phyloP scores from a whole-genome alignment of 2,329 filamentous ascomycete species.

The Tolypocladium guangdongense region DNA sequence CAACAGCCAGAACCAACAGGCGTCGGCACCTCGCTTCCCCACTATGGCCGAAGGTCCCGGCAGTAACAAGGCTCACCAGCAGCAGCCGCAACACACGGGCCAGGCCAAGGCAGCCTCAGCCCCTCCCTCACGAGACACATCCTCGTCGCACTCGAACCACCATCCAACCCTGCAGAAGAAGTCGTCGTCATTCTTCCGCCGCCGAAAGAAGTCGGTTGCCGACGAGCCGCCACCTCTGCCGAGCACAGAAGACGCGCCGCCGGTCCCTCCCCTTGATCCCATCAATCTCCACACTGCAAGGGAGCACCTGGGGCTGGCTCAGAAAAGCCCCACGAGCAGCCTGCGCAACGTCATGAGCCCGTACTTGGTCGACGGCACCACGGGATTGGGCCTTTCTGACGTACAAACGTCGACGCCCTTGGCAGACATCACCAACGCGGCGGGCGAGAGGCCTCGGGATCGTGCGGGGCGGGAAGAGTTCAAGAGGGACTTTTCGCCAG shows the following conservation, averaged over 20 bases:
- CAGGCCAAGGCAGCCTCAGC: slow-evolving; percentile 32
- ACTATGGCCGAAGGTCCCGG: slow-evolving; percentile 20
- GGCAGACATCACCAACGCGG: slow-evolving; percentile 14
- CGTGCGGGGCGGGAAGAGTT: slow-evolving; percentile 23
- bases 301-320: slow-evolving; percentile 17
- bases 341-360: slow-evolving; percentile 80
- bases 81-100: not conserved
- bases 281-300: slow-evolving; percentile 18
- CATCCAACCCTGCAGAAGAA: slow-evolving; percentile 67
- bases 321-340: slow-evolving; percentile 62
- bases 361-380: slow-evolving; percentile 40
- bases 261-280: slow-evolving; percentile 25
- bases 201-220: slow-evolving; percentile 79
- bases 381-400: slow-evolving; percentile 19
- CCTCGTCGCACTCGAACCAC: slow-evolving; percentile 32
- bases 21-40: slow-evolving; percentile 4
- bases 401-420: slow-evolving; percentile 7
- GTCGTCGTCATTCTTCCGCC: slow-evolving; percentile 84
- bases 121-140: slow-evolving; percentile 38
- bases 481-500: slow-evolving; percentile 58
- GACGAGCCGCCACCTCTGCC: slow-evolving; percentile 57
- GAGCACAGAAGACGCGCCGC: slow-evolving; percentile 29
- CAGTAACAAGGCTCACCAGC: slow-evolving; percentile 30
- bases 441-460: slow-evolving; percentile 6
- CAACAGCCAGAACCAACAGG: not conserved